Base-by-base conservation (phyloP, 495 filamentous ascomycete genomes). In the Cladorrhinum samala region DNA sequence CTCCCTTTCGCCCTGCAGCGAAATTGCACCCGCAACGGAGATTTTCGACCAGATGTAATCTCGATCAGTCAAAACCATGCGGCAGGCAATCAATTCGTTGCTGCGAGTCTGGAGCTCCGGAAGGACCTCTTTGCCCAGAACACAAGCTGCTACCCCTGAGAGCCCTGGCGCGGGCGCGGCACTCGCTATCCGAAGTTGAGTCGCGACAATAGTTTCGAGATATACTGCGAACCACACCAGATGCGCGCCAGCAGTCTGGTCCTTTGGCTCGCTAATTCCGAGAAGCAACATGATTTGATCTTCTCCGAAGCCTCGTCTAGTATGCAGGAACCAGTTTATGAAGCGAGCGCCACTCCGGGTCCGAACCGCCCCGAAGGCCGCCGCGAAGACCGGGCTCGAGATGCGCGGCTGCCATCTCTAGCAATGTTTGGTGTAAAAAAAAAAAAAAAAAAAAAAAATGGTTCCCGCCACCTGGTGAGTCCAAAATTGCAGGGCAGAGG, bases 301-400 rank as follows among this genome's bases (percentile, higher is more conserved):
- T 23, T 4, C 30, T n/a, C n/a, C n/a, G n/a, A n/a, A 33, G 21
- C 24, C 16, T 50, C 25, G 24, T 56, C 46, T 52, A 57, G 14
- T 20, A 50, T 61, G 57, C 55, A 66, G 55, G 55, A 53, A 57
- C 55, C 48, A 19, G 49, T 59, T 59, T 47, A 60, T 54, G 57
- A 56, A 60, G 24, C 54, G 49, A 51, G 53, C 55, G 46, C 58
- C 53, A 56, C 52, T 61, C 58, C 24, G 61, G 61, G 58, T 30
- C 58, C 58, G 58, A 61, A 39, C 41, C 49, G 42, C 45, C 30
- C 36, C 39, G 37, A 53, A 20, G n/a, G 17, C 48, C 27, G 36
- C 16, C 37, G 38, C 41, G 47, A n/a, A 6, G 19, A 45, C 41
- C 17, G 16, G n/a, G 38, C 17, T 43, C 19, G n/a, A n/a, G 43